Percentiles rank a stretch among this genome's conserved stretches.
Evolutionary conservation across 2,329 filamentous ascomycete species (phyloP).

Genomic region (Aspergillus ochraceus): DNA sequence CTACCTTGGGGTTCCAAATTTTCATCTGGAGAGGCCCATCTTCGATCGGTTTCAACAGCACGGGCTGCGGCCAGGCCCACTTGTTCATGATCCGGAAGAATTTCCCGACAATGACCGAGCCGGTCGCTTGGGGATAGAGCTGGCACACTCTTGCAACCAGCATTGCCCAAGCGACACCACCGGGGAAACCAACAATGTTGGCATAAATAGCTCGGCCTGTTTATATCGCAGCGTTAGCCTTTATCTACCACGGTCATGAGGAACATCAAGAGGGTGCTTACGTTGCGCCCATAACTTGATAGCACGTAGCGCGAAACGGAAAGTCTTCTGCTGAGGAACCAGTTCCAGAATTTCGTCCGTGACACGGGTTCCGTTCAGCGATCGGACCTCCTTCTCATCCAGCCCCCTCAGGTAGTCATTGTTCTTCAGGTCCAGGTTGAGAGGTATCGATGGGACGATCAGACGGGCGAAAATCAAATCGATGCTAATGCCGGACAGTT

Average conservation of each 20-base stretch:
- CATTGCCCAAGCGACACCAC: slow-evolving; percentile 98
- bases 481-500: slow-evolving; percentile 87
- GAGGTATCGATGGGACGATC: slow-evolving; percentile 68
- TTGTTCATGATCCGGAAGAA: slow-evolving; percentile 90
- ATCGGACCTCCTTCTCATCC: slow-evolving; percentile 82
- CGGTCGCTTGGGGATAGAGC: slow-evolving; percentile 88
- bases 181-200: slow-evolving; percentile 94
- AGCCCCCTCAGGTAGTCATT: slow-evolving; percentile 81
- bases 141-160: slow-evolving; percentile 94
- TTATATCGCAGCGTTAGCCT: neutral
- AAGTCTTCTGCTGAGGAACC: slow-evolving; percentile 86
- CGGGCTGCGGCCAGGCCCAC: slow-evolving; percentile 94
- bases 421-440: slow-evolving; percentile 74
- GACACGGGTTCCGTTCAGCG: slow-evolving; percentile 90
- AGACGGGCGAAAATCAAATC: slow-evolving; percentile 88
- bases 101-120: slow-evolving; percentile 83
- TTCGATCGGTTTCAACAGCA: slow-evolving; percentile 85
- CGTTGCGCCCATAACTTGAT: slow-evolving; percentile 96
- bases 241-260: neutral
- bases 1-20: slow-evolving; percentile 91
- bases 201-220: slow-evolving; percentile 81
- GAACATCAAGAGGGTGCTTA: slow-evolving; percentile 26
- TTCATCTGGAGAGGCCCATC: slow-evolving; percentile 76
- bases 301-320: slow-evolving; percentile 82
- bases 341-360: slow-evolving; percentile 88